These are phyloP conservation scores for Mycena rebaudengoi DNA, from an alignment of 768 basidiomycete species.

Conservation along the genomic window DNA sequence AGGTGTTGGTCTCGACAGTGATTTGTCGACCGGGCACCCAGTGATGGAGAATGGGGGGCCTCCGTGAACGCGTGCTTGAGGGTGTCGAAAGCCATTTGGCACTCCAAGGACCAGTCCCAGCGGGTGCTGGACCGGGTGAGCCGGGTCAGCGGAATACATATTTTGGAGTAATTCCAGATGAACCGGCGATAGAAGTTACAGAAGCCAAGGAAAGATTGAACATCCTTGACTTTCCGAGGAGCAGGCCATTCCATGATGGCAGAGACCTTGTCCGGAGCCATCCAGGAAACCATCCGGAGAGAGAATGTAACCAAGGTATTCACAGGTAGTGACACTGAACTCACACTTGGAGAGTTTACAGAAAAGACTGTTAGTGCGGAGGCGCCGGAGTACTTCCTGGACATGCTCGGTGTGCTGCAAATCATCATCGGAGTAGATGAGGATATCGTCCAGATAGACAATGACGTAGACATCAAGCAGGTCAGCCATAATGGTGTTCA, in stretches of 20 bases:
- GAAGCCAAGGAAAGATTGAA: slow-evolving; percentile 1
- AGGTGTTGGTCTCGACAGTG: slow-evolving; percentile 16
- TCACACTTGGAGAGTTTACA: too few species aligned
- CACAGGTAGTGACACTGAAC: not conserved
- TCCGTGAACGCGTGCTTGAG: slow-evolving; percentile 28
- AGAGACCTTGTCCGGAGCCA: not conserved
- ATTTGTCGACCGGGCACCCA: slow-evolving; percentile 1
- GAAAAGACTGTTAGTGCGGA: too few species aligned
- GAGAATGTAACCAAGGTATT: not conserved
- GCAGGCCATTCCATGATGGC: not conserved
- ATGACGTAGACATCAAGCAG: not conserved
- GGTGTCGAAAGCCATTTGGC: slow-evolving; percentile 13
- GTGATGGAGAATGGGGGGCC: slow-evolving; percentile 20
- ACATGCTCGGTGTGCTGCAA: too few species aligned
- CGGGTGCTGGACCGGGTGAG: slow-evolving; percentile 29
- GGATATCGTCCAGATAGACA: too few species aligned
- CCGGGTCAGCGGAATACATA: slow-evolving; percentile 17
- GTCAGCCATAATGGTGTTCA: not conserved
- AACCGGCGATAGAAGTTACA: not conserved
- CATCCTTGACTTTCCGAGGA: not conserved
- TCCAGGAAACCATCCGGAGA: not conserved
- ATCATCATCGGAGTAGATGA: too few species aligned
- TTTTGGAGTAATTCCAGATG: slow-evolving; percentile 28
- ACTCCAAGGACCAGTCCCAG: not conserved
- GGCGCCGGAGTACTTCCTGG: too few species aligned